Evolutionary conservation across 2,329 filamentous ascomycete genomes (phyloP), one percentile per base, ranked within the genome.

Genomic region (Colletotrichum sp.): DNA sequence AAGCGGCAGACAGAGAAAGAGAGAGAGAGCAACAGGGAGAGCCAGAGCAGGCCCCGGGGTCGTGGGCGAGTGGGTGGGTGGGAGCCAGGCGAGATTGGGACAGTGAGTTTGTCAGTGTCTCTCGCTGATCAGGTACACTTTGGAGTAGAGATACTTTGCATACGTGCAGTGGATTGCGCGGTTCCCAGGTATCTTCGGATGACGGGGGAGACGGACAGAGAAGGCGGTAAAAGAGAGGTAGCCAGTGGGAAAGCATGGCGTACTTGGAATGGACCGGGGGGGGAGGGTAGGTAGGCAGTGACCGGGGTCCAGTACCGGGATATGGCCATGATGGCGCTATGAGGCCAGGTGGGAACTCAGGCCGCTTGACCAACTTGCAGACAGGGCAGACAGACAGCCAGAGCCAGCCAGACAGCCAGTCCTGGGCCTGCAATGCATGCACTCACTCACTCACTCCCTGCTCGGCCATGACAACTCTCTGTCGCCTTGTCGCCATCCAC

Each of bases 1-100:
- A 70, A 36, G 34, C 15, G 79, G 76, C 80, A 69, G 26, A 68
- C 70, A 71, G 60, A 71, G 49, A 76, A 69, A 69, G 77, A 76
- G 71, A 60, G 57, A 69, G 69, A 44, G 67, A 60, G 67, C 30
- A 68, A 39, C 52, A 68, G 64, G 60, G 21, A 80, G 81, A 78
- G 78, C 79, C 82, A 84, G 81, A 49, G 65, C 32, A 65, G 68
- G 64, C 44, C 83, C 83, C 80, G 77, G 78, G 79, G 44, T n/a
- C n/a, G 44, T 49, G 44, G n/a, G 44, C n/a, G n/a, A 49, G 44
- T 49, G 44, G 44, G 44, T 49, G 44, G 44, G 44, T 49, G 44
- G 78, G 80, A 78, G 82, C 84, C 81, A 79, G 79, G 79, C 79
- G 77, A 80, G 78, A 78, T 79, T 77, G 78, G 76, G 78, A 76